These are phyloP conservation scores for Stellera chamaejasme DNA, from an alignment of 345 rosid genomes.

Conservation along the genomic window DNA sequence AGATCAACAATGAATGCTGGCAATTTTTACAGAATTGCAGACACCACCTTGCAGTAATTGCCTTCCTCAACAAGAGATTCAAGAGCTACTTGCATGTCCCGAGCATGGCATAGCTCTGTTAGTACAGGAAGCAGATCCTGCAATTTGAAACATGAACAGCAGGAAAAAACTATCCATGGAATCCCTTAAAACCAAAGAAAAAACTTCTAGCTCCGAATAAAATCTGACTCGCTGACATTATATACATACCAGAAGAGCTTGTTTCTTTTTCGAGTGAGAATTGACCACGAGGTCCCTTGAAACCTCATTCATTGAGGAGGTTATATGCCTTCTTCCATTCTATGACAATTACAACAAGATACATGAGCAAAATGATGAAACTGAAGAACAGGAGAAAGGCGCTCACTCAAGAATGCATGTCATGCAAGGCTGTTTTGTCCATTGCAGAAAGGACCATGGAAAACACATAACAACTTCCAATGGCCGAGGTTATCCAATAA, in stretches of 20 bases:
- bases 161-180: neutral
- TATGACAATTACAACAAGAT: slow-evolving; percentile 25
- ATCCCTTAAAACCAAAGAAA: slow-evolving; percentile 3
- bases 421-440: slow-evolving; percentile 1
- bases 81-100: slow-evolving; percentile 68
- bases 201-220: slow-evolving; percentile 6
- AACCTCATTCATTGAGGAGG: slow-evolving; percentile 88
- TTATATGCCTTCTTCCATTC: slow-evolving; percentile 96
- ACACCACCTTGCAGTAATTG: slow-evolving; percentile 81
- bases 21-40: neutral
- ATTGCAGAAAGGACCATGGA: neutral
- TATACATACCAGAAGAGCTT: slow-evolving; percentile 69
- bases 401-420: neutral
- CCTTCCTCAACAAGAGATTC: slow-evolving; percentile 90
- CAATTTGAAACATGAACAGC: slow-evolving; percentile 15
- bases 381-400: neutral
- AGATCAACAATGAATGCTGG: no score
- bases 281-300: slow-evolving; percentile 98
- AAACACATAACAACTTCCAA: slow-evolving; percentile 1
- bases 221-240: slow-evolving; percentile 3
- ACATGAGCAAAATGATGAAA: slow-evolving; percentile 12
- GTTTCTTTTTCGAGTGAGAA: slow-evolving; percentile 83
- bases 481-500: neutral
- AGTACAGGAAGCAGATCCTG: slow-evolving; percentile 89
- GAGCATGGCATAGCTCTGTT: slow-evolving; percentile 66